These are phyloP conservation scores for Saturnispora kantuleensis DNA, from an alignment of 805 yeast genomes.

Conservation along the genomic window DNA sequence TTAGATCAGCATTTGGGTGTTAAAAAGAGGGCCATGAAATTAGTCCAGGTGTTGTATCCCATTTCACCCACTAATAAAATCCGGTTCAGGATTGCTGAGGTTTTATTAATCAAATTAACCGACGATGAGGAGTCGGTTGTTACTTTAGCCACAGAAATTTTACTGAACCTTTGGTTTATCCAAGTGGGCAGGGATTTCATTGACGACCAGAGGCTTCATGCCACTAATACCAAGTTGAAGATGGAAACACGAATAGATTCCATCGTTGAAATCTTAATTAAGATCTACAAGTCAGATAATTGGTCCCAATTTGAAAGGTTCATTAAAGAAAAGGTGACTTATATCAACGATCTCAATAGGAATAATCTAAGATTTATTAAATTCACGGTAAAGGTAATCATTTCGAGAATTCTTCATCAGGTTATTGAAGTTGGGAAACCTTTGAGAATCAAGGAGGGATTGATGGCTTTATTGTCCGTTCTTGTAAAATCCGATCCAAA, in stretches of 20 bases:
- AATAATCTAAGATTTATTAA: slow-evolving; percentile 13
- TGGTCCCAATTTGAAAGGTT: slow-evolving; percentile 39
- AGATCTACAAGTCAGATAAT: slow-evolving; percentile 29
- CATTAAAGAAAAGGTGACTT: slow-evolving; percentile 35
- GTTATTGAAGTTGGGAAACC: slow-evolving; percentile 23
- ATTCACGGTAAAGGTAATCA: slow-evolving; percentile 20
- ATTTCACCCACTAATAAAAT: slow-evolving; percentile 23
- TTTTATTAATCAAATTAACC: slow-evolving; percentile 44
- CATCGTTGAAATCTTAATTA: slow-evolving; percentile 23
- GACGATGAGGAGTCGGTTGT: slow-evolving; percentile 59
- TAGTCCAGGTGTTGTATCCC: slow-evolving; percentile 40
- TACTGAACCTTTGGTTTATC: slow-evolving; percentile 32
- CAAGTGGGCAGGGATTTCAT: not conserved
- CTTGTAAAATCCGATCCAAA: slow-evolving; percentile 44
- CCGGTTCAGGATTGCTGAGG: slow-evolving; percentile 38
- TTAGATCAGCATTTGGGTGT: slow-evolving; percentile 57
- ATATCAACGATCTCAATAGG: slow-evolving; percentile 18
- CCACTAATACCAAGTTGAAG: not conserved
- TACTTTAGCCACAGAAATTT: slow-evolving; percentile 30
- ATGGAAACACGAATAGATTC: slow-evolving; percentile 2
- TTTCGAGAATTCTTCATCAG: slow-evolving; percentile 29
- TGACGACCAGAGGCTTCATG: not conserved
- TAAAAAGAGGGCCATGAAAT: slow-evolving; percentile 48
- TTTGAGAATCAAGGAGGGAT: slow-evolving; percentile 21
- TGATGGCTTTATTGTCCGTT: slow-evolving; percentile 43